Conservation (phyloP, 306 rosid species). For the Pueraria montana region DNA sequence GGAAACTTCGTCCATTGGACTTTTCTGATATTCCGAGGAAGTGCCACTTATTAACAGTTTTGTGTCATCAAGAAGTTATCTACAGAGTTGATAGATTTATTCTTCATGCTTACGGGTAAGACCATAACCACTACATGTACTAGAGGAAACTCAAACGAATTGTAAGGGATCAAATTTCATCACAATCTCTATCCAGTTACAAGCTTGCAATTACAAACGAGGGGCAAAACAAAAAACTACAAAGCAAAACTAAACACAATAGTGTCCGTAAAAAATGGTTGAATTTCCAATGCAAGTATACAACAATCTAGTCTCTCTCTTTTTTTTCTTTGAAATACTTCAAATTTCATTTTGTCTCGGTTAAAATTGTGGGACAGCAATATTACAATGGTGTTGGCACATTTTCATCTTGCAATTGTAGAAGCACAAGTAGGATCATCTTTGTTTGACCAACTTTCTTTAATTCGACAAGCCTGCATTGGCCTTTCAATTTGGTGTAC, state of each 20-base stretch:
- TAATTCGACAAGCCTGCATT: conserved; percentile 75
- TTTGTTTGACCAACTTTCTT: conserved; percentile 81
- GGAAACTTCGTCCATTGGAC: neutral
- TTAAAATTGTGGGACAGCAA: conserved; percentile 36
- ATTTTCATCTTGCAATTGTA: conserved; percentile 74
- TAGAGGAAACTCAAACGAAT: conserved; percentile 3
- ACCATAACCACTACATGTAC: neutral
- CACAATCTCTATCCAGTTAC: conserved; percentile 45
- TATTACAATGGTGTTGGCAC: conserved; percentile 38
- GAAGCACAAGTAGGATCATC: conserved; percentile 75
- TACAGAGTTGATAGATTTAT: neutral
- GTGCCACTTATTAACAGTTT: conserved; percentile 5
- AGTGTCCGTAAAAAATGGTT: conserved; percentile 35
- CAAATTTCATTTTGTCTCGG: conserved; percentile 34
- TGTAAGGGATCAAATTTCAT: conserved; percentile 38
- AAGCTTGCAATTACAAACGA: conserved; percentile 44
- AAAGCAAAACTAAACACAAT: conserved; percentile 40
- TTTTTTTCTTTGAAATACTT: neutral
- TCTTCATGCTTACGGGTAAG: neutral
- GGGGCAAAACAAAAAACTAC: neutral
- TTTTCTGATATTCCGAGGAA: neutral
- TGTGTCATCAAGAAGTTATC: neutral
- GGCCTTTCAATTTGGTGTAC: conserved; percentile 78
- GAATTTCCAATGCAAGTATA: conserved; percentile 41
- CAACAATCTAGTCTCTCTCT: conserved; percentile 15